A percentile compares a stretch with the other conserved stretches of the same genome.
Evolutionary conservation across 2,329 filamentous ascomycete species (phyloP).

Genomic region (Ceratocystis alfenasii): DNA sequence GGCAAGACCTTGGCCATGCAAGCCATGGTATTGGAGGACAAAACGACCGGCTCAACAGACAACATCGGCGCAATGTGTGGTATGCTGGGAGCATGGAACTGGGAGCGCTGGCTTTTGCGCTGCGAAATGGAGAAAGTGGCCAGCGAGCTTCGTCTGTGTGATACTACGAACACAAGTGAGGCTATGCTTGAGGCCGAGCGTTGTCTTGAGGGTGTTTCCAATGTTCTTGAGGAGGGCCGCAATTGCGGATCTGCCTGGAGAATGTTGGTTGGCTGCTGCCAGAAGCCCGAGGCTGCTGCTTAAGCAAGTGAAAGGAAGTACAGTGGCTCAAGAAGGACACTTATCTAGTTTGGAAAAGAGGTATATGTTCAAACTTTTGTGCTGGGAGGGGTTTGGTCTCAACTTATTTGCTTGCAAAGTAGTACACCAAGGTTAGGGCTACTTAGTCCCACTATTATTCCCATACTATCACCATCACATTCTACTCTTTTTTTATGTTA

Average conservation of each 20-base stretch:
- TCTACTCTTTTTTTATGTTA: neutral
- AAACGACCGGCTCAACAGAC: conserved; percentile 50
- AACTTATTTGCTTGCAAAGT: neutral
- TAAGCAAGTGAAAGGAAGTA: neutral
- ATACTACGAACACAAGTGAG: conserved; percentile 40
- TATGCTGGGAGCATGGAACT: conserved; percentile 74
- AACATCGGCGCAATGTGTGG: conserved; percentile 65
- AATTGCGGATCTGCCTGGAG: conserved; percentile 47
- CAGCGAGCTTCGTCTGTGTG: conserved; percentile 48
- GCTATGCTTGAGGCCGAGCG: conserved; percentile 46
- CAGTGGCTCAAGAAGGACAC: no score
- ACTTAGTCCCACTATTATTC: conserved; percentile 1
- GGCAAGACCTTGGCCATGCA: conserved; percentile 42
- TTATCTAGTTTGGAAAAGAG: no score
- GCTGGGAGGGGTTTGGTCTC: neutral
- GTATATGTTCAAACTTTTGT: no score
- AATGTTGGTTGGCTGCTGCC: conserved; percentile 50
- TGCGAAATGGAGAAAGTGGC: conserved; percentile 69
- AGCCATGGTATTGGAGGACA: conserved; percentile 39
- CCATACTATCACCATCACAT: conserved; percentile 5
- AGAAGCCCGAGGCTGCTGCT: conserved; percentile 41
- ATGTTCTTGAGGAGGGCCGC: conserved; percentile 52
- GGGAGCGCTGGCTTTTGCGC: conserved; percentile 92
- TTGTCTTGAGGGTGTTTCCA: conserved; percentile 48
- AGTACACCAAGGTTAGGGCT: neutral